Percentiles rank a stretch among this genome's conserved stretches.
Evolutionary conservation across 2,329 filamentous ascomycete species (phyloP).

Genomic region (Purpureocillium lavendulum): DNA sequence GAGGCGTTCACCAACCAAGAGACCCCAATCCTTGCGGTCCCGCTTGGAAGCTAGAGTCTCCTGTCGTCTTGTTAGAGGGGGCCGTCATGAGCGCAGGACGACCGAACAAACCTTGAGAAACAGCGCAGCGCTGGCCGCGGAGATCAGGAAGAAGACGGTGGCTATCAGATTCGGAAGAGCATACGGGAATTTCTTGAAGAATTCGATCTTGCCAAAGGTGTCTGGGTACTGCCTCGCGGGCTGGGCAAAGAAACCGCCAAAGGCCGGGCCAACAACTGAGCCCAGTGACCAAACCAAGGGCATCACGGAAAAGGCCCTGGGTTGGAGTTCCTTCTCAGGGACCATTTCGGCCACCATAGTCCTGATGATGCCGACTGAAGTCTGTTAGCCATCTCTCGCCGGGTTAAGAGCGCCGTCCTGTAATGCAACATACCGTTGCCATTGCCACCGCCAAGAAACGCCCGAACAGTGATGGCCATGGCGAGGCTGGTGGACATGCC

Average conservation of each 20-base stretch:
- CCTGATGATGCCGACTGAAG: constrained; percentile 72
- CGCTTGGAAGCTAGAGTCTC: constrained; percentile 75
- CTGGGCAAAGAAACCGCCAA: constrained; percentile 80
- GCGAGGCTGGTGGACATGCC: constrained; percentile 71
- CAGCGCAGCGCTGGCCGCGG: constrained; percentile 63
- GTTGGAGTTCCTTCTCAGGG: constrained; percentile 76
- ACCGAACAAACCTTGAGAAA: constrained; percentile 79
- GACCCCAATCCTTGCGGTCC: constrained; percentile 63
- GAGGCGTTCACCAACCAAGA: constrained; percentile 63
- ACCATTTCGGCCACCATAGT: constrained; percentile 93
- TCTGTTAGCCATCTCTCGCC: too few species aligned
- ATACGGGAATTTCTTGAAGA: constrained; percentile 75
- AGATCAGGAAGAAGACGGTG: constrained; percentile 67
- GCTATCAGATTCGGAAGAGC: constrained; percentile 75
- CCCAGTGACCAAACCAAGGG: constrained; percentile 83
- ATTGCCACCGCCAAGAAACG: constrained; percentile 74
- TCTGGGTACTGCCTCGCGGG: constrained; percentile 67
- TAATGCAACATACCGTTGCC: constrained; percentile 58
- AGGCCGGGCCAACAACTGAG: constrained; percentile 76
- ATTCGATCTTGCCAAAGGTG: constrained; percentile 56
- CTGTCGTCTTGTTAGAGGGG: constrained; percentile 22
- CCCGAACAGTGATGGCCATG: constrained; percentile 73
- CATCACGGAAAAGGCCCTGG: constrained; percentile 87
- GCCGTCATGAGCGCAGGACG: too few species aligned
- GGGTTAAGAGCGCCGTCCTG: too few species aligned